A percentile compares a stretch with the other conserved stretches of the same genome.
phyloP scores from a whole-genome alignment of 1,284 basidiomycete genomes.

The Pulchroboletus neoregius region DNA sequence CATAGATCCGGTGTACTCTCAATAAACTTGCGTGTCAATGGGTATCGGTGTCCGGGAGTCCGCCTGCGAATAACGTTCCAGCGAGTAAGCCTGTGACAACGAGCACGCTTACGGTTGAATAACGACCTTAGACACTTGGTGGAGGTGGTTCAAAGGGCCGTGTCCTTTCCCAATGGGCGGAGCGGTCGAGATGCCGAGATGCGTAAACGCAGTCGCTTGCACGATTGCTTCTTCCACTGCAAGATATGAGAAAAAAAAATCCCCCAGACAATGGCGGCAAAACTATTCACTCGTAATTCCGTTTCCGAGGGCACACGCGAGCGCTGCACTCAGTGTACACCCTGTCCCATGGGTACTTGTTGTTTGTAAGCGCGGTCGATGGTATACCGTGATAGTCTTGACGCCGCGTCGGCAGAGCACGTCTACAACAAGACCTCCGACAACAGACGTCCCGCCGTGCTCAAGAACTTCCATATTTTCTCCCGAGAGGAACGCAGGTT shows the following conservation, averaged over 20 bases:
- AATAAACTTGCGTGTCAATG: constrained; percentile 68
- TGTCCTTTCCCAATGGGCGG: constrained; percentile 70
- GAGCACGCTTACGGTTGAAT: constrained; percentile 54
- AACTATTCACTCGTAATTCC: constrained; percentile 39
- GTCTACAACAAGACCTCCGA: constrained; percentile 64
- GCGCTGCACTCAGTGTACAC: constrained; percentile 85
- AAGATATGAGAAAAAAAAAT: neutral
- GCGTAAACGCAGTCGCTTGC: constrained; percentile 67
- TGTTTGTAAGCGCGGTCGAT: constrained; percentile 64
- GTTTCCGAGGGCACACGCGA: constrained; percentile 67
- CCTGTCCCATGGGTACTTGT: constrained; percentile 90
- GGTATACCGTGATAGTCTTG: constrained; percentile 48
- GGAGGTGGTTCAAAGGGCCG: constrained; percentile 87
- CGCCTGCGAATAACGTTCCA: constrained; percentile 40
- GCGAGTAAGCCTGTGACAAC: neutral
- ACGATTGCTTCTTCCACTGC: constrained; percentile 58
- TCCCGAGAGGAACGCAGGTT: constrained; percentile 40
- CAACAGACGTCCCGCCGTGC: constrained; percentile 13
- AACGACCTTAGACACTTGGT: constrained; percentile 49
- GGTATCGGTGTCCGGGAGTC: constrained; percentile 59
- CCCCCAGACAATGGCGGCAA: neutral
- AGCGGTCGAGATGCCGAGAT: constrained; percentile 74
- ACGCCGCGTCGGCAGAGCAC: constrained; percentile 51
- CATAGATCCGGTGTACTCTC: constrained; percentile 53
- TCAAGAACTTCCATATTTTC: constrained; percentile 64